Evolutionary conservation across 306 rosid species (phyloP), one percentile per base, ranked within the genome.

Genomic region (Inga oerstediana): DNA sequence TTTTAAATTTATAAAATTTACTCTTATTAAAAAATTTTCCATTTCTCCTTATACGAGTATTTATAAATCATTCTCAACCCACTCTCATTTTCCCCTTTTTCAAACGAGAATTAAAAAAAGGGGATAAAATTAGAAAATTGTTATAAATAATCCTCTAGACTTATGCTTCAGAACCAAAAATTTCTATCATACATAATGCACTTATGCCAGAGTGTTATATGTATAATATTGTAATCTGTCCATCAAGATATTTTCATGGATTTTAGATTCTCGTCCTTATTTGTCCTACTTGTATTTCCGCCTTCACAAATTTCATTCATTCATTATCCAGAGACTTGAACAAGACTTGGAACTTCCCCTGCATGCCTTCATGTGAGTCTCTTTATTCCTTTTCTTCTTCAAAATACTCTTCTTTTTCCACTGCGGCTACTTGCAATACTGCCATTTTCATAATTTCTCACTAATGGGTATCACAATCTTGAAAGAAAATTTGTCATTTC

Each of bases 281-380:
- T 16, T 22, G 56, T 72, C 76, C 35, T 13, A 10, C 35, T 43
- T 22, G 27, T 72, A 48, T 71, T 51, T 4, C 58, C 24, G 34
- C 27, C 64, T 74, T 69, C 68, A 45, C 41, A 74, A 56, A 76
- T 30, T 72, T 66, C 85, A 10, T 45, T 20, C 83, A 77, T 80
- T 87, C 85, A 77, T 84, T 87, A 84, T 87, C 85, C 89, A 76
- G 8, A 80, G 8, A 80, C 49, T 59, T 43, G 4, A 39, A 6
- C 43, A 39, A 61, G 48, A 32, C 58, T 84, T 19, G 61, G 61
- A 54, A 54, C 61, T 19, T 79, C 78, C 22, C 78, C 74, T 75
- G 71, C 74, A 2, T 67, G 81, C 58, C 72, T 87, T 84, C 87
- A 87, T 87, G 89, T 81, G 69, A 80, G 77, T 79, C 75, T 73